phyloP scores from a whole-genome alignment of 78 protist genomes.

The Andalucia godoyi region DNA sequence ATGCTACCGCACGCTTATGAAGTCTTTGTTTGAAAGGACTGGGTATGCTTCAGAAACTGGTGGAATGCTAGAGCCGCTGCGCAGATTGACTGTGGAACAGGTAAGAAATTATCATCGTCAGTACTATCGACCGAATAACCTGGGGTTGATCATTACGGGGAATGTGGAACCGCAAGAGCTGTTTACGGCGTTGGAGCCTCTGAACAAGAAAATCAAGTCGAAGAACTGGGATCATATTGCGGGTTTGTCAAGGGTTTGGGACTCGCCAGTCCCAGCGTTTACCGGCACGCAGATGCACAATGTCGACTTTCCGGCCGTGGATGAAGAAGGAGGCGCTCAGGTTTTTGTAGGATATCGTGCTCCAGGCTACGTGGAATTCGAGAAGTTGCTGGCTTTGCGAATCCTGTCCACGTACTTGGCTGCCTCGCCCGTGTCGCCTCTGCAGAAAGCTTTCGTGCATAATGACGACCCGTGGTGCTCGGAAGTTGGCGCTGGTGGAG shows the following conservation, averaged over 20 bases:
- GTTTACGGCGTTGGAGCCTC: background rate
- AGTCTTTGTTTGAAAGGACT: background rate
- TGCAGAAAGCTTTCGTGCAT: slow-evolving; percentile 2
- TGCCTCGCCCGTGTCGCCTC: slow-evolving; percentile 27
- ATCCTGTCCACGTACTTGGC: slow-evolving; percentile 21
- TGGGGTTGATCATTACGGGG: slow-evolving; percentile 31
- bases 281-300: too few relatives aligned
- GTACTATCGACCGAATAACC: slow-evolving; percentile 45
- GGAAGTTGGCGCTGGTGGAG: background rate
- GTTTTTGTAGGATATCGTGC: slow-evolving; percentile 23
- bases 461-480: slow-evolving; percentile 13
- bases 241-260: too few relatives aligned
- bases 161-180: background rate
- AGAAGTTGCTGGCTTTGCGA: background rate
- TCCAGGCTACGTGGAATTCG: background rate
- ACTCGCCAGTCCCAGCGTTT: too few relatives aligned
- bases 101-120: slow-evolving; percentile 29
- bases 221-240: too few relatives aligned
- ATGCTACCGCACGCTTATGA: background rate
- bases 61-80: slow-evolving; percentile 23
- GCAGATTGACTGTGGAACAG: slow-evolving; percentile 1
- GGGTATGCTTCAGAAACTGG: slow-evolving; percentile 53
- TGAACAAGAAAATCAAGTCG: background rate
- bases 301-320: slow-evolving; percentile 2
- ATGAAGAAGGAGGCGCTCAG: slow-evolving; percentile 2